Base-by-base conservation (phyloP, 2,329 filamentous ascomycete species). In the Aureobasidium sp. region DNA sequence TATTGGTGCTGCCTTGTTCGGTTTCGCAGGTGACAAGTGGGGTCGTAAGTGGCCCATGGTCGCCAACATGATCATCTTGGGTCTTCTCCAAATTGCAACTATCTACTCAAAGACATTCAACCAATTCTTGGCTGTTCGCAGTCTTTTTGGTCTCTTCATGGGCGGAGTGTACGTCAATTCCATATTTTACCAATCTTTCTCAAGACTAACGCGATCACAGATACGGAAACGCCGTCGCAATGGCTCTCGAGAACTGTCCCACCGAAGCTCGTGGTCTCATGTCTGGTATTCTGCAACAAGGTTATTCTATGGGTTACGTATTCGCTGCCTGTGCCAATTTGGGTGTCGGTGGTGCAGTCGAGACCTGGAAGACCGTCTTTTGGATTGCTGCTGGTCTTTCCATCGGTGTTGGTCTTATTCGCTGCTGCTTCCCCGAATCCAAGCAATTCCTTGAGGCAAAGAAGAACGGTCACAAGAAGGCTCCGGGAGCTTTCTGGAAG, bases 11-110 rank as follows among this genome's bases (percentile, higher is more conserved):
- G 90, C 91, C 25, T 74, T 88, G 74, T 96, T 97, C 69, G 93
- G 93, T 66, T 81, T 95, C 27, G 89, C 91, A 1, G 91, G 92
- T 69, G 93, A 97, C 78, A 89, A 89, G 70, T 96, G 89, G 76
- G 93, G 93, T 9, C 88, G 93, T 64, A 95, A 95, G 80, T 93
- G 91, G 90, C 92, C 93, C 48, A 93, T 94, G 61, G 50, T 95
- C 11, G 71, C 88, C 72, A 95, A 95, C 82, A 92, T 95, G 88
- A 82, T 94, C 66, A 80, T 93, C 29, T 83, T 93, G 4, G 90
- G 90, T 43, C 76, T 90, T 8, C 83, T 95, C 13, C 91, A 95
- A 76, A 87, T 94, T 66, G 92, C 89, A 29, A 96, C 93, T 23
- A 94, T 94, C 71, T 96, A 94, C 79, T 87, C 88, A 74, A 72